Base-by-base conservation (phyloP, 1,284 basidiomycete genomes). In the Heterobasidion annosum region DNA sequence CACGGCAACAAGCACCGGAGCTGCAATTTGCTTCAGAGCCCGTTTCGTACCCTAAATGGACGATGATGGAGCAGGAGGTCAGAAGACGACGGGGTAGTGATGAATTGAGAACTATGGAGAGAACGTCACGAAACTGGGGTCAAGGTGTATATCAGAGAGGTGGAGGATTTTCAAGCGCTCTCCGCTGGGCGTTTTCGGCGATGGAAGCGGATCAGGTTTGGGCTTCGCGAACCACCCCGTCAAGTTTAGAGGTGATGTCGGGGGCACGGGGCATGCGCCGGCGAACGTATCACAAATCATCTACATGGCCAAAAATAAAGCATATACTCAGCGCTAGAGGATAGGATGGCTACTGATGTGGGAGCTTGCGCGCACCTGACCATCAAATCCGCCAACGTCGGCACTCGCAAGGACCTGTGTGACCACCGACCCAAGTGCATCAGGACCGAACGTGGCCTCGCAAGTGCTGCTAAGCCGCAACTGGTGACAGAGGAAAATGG, bases 121-220 rank as follows among this genome's bases (percentile, higher is more conserved):
- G 8, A 13, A 34, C 25, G 33, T 10, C 52, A 55, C 15, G 19
- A 13, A 61, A 83, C 78, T 74, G 48, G 89, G 82, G 64, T 92
- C 90, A 52, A 92, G 69, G 67, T 92, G 90, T 56, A 89, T 73
- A 62, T 92, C 89, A 0, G 86, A 89, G 13, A 91, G 60, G 63
- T 92, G 90, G 48, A 91, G 68, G 1, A 91, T 82, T 62, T 86
- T 88, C 44, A 91, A 68, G 48, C 80, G 74, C 61, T 83, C 70
- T 9, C 85, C 85, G 48, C 80, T 85, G 12, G 77, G 73, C 63
- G 74, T 70, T 65, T 75, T 82, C 0, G 73, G 71, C 10, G 70
- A 57, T 18, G 80, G 82, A 4, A 84, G 74, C 10, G 85, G 83
- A 49, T 76, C 70, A 0, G 87, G 87, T 63, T 89, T 90, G 2